Base-by-base conservation (phyloP, 1,284 basidiomycete species). In the Pseudozyma pruni region DNA sequence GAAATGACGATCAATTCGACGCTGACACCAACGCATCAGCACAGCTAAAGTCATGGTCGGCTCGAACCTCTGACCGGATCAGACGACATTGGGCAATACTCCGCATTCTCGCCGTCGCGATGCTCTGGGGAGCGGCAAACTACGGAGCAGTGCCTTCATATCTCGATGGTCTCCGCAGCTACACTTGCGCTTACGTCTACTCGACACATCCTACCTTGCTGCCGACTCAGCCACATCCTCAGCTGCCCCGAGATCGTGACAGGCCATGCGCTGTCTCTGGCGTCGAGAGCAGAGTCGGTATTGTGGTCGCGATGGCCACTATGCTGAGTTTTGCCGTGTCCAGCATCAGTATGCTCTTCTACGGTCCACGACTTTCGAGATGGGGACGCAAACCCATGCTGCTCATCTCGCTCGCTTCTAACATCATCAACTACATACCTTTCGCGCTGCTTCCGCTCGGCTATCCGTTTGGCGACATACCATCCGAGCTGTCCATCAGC, bases 331-430 rank as follows among this genome's bases (percentile, higher is more conserved):
- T 71, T 35, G 61, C 58, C 38, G 46, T 71, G 2, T 71, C 68
- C 1, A 66, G 62, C 42, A 37, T 57, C 47, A 66, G 61, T 44
- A 66, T 71, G 62, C 68, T 71, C 43, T 71, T 55, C 44, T 71
- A 71, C 39, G 68, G 62, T 0, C 68, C 68, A 8, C 49, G 50
- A 3, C 68, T 71, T n/a, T 55, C 57, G 10, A 42, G 37, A 9
- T 71, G 68, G 68, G 68, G 68, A 7, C 50, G 68, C 22, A 71
- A 66, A 33, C 68, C 62, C 35, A 54, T 71, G 62, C 46, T 71
- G 32, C 39, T 55, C 54, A 57, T 71, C 49, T 57, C 68, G 33
- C 47, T 66, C 16, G 27, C 46, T 17, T 61, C 57, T 43, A 64
- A 61, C 41, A 50, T 71, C 43, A 58, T 71, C 57, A 66, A 66